Evolutionary conservation across 108 stramenopile species (phyloP).

Genomic region (Nannochloropsis salina): DNA sequence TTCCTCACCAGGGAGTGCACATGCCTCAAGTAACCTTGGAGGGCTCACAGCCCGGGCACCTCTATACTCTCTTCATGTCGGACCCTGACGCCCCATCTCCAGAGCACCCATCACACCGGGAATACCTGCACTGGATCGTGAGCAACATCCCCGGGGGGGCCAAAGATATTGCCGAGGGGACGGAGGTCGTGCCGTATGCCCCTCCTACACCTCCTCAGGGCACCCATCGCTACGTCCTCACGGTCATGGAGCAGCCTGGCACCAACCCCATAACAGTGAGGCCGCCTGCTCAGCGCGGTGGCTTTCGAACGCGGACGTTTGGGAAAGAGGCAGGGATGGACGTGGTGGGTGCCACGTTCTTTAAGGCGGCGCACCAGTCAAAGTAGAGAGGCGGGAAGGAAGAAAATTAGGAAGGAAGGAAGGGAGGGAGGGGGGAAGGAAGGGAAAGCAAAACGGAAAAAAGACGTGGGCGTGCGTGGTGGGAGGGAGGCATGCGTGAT

Average conservation of each 20-base stretch:
- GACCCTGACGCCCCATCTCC: slow-evolving; percentile 21
- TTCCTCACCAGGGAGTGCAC: not conserved
- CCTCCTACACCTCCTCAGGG: not conserved
- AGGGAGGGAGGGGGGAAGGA: not conserved
- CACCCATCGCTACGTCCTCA: not conserved
- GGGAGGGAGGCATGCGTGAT: not conserved
- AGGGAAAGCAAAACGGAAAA: not conserved
- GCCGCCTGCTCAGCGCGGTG: not conserved
- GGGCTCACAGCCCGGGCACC: not conserved
- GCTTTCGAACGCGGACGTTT: not conserved
- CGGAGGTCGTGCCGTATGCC: not conserved
- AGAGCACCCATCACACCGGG: not conserved
- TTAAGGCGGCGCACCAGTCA: not conserved
- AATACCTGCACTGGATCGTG: slow-evolving; percentile 22
- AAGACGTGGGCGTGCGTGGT: not conserved
- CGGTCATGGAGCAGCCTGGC: not conserved
- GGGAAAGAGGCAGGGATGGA: not conserved
- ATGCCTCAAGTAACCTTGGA: not conserved
- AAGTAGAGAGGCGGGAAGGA: not conserved
- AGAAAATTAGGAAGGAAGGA: not conserved
- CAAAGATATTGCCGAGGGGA: not conserved
- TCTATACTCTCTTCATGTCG: slow-evolving; percentile 24
- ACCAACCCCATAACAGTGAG: not conserved
- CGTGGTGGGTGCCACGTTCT: not conserved
- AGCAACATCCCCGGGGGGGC: not conserved